These are phyloP conservation scores for Zasmidium angulare DNA, from an alignment of 2,329 filamentous ascomycete genomes.

Conservation along the genomic window DNA sequence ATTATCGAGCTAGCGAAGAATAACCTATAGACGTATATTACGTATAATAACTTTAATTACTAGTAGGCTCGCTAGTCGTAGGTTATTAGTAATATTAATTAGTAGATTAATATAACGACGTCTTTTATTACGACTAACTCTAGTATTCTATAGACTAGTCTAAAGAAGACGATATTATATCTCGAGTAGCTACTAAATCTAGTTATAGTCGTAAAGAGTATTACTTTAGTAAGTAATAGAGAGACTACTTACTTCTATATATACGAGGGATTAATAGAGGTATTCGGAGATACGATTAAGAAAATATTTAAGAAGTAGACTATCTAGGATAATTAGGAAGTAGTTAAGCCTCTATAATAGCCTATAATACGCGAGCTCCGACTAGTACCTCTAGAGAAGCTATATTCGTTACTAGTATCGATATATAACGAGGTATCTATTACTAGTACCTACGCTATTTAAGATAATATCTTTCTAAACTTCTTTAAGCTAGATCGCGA, in stretches of 20 bases:
- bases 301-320: neutral
- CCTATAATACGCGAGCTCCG: neutral
- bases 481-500: neutral
- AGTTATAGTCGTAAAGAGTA: neutral
- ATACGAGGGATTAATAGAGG: neutral
- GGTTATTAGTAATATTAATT: neutral
- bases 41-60: too few species aligned
- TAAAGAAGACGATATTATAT: neutral
- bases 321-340: neutral
- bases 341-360: neutral
- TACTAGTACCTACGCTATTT: neutral
- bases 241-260: neutral
- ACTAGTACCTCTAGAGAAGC: neutral
- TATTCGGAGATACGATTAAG: neutral
- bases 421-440: neutral
- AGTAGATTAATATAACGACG: neutral
- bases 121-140: neutral
- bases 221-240: neutral
- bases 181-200: neutral
- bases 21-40: neutral
- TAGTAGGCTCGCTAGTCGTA: neutral
- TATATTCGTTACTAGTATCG: neutral
- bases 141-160: neutral
- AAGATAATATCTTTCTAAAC: slow-evolving; percentile 1
- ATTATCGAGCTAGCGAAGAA: neutral